phyloP scores from a whole-genome alignment of 169 alveolate genomes.

The Cryptosporidium ryanae region DNA sequence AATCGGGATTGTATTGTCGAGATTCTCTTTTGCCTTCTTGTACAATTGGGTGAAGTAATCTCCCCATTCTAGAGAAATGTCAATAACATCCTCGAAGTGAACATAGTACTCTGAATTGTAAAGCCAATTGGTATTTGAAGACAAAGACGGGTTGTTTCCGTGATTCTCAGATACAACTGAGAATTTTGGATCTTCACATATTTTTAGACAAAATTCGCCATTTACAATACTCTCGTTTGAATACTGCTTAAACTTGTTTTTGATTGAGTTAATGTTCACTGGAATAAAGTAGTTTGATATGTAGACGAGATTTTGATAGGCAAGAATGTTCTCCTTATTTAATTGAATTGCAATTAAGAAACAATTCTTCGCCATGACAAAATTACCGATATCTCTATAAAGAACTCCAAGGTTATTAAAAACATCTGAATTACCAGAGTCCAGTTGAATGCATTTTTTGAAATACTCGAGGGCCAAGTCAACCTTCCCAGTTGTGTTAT shows the following conservation, averaged over 20 bases:
- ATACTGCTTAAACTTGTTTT: constrained; percentile 28
- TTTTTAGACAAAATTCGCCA: constrained; percentile 30
- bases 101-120: constrained; percentile 10
- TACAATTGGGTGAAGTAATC: constrained; percentile 3
- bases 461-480: constrained; percentile 77
- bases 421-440: constrained; percentile 75
- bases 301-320: constrained; percentile 71
- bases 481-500: constrained; percentile 75
- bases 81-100: constrained; percentile 5
- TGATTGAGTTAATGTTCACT: constrained; percentile 36
- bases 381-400: constrained; percentile 76
- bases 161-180: neutral
- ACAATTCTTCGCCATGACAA: constrained; percentile 77
- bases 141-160: neutral
- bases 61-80: constrained; percentile 59
- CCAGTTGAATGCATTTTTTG: constrained; percentile 77
- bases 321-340: constrained; percentile 41
- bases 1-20: constrained; percentile 14
- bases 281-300: constrained; percentile 73
- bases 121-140: neutral
- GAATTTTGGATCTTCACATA: neutral
- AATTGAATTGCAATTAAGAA: constrained; percentile 72
- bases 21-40: neutral
- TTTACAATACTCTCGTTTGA: constrained; percentile 18
- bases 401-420: constrained; percentile 78